These are phyloP conservation scores for Coelastrella sp. DNA, from an alignment of 139 green algal species.

Conservation along the genomic window DNA sequence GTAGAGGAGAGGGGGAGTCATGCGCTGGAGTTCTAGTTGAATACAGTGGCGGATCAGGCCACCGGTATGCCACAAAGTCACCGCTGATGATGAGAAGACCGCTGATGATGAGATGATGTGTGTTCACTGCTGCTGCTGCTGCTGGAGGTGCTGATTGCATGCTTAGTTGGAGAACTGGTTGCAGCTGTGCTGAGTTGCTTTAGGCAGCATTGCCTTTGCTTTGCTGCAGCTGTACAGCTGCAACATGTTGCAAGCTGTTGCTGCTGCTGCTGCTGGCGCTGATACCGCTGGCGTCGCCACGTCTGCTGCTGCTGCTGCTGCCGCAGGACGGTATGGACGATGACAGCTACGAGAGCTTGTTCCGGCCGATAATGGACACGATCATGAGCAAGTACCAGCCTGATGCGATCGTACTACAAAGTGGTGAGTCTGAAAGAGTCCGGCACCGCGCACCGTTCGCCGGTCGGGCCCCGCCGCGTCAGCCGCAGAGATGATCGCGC, in stretches of 20 bases:
- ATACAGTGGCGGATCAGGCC: constrained; percentile 79
- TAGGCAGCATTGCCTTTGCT: too few species aligned
- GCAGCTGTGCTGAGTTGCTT: too few species aligned
- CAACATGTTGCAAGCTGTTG: background rate
- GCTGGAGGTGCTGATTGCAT: background rate
- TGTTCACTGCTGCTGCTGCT: background rate
- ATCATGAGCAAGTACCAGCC: constrained; percentile 93
- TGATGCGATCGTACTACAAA: constrained; percentile 94
- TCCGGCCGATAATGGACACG: constrained; percentile 82
- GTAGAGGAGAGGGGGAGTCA: constrained; percentile 26
- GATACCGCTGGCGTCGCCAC: background rate
- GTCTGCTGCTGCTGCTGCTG: background rate
- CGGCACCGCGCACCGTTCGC: too few species aligned
- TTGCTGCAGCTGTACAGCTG: too few species aligned
- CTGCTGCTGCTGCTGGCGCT: background rate
- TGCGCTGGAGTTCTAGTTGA: constrained; percentile 92
- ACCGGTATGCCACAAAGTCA: constrained; percentile 87
- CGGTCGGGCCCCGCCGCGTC: too few species aligned
- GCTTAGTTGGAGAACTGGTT: too few species aligned
- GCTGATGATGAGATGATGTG: constrained; percentile 42
- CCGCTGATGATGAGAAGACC: too few species aligned
- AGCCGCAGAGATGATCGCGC: too few species aligned
- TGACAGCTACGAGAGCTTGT: constrained; percentile 83
- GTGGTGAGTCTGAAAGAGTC: constrained; percentile 52
- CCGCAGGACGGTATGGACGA: constrained; percentile 91